Evolutionary conservation across 2,329 filamentous ascomycete genomes (phyloP).

Genomic region (Hymenoscyphus repandus): DNA sequence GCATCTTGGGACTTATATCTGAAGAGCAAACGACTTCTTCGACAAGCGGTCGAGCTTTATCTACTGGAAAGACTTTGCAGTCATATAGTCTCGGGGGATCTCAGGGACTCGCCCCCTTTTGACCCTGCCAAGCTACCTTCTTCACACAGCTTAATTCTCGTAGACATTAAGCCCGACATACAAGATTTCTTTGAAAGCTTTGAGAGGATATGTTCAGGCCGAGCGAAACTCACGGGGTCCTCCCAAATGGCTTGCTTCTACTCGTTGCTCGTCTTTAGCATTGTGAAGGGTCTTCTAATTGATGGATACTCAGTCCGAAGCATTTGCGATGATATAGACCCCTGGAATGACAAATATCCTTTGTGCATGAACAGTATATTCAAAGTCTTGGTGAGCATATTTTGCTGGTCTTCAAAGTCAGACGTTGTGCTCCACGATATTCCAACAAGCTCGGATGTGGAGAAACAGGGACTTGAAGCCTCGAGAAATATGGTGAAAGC

Average conservation of each 20-base stretch:
- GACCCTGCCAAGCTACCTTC: slow-evolving; percentile 8
- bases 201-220: slow-evolving; percentile 15
- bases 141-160: slow-evolving; percentile 19
- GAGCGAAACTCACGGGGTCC: slow-evolving; percentile 16
- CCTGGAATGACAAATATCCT: slow-evolving; percentile 15
- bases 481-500: slow-evolving; percentile 10
- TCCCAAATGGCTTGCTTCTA: slow-evolving; percentile 20
- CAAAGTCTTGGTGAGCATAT: slow-evolving; percentile 19
- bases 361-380: slow-evolving; percentile 17
- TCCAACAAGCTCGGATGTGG: not conserved
- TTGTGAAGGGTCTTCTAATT: slow-evolving; percentile 19
- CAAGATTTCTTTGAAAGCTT: slow-evolving; percentile 17
- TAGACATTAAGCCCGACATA: slow-evolving; percentile 19
- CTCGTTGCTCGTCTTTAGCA: slow-evolving; percentile 17
- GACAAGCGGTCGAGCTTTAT: slow-evolving; percentile 23
- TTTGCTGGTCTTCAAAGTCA: slow-evolving; percentile 19
- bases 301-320: slow-evolving; percentile 18
- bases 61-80: slow-evolving; percentile 20
- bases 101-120: slow-evolving; percentile 15
- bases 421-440: slow-evolving; percentile 14
- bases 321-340: slow-evolving; percentile 12
- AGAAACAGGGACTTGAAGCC: not conserved
- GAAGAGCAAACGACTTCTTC: slow-evolving; percentile 15
- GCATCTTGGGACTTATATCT: slow-evolving; percentile 17
- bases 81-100: slow-evolving; percentile 16